Conservation (phyloP, 164 flowering plant genomes). For the Vitis amurensis region DNA sequence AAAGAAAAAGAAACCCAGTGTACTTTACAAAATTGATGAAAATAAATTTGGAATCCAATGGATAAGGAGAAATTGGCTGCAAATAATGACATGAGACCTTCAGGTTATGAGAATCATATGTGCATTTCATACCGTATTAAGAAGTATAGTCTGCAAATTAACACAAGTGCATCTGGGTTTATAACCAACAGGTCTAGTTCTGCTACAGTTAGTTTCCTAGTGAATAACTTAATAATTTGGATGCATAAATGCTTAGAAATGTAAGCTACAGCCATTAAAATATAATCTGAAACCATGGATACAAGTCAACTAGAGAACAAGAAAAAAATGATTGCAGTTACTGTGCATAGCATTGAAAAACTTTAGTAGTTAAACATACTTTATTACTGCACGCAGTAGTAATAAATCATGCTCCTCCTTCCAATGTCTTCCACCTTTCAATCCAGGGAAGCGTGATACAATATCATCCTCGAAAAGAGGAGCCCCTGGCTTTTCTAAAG, state of each 20-base stretch:
- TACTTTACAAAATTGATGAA: not conserved
- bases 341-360: not conserved
- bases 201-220: not conserved
- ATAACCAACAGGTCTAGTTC: not conserved
- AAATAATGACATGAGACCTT: not conserved
- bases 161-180: not conserved
- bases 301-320: not conserved
- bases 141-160: not conserved
- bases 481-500: constrained; percentile 40
- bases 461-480: constrained; percentile 67
- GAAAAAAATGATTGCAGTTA: not conserved
- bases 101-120: not conserved
- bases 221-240: not conserved
- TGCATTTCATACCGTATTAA: not conserved
- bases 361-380: constrained; percentile 44
- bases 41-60: not conserved
- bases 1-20: not conserved
- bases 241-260: no score
- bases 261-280: not conserved
- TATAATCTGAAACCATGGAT: not conserved
- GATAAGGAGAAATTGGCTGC: not conserved
- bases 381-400: constrained; percentile 70
- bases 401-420: constrained; percentile 76
- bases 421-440: constrained; percentile 80
- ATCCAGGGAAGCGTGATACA: constrained; percentile 54